Conservation (phyloP, 225 moss, liverwort and hornwort species). For the Thuidium tamariscinum region DNA sequence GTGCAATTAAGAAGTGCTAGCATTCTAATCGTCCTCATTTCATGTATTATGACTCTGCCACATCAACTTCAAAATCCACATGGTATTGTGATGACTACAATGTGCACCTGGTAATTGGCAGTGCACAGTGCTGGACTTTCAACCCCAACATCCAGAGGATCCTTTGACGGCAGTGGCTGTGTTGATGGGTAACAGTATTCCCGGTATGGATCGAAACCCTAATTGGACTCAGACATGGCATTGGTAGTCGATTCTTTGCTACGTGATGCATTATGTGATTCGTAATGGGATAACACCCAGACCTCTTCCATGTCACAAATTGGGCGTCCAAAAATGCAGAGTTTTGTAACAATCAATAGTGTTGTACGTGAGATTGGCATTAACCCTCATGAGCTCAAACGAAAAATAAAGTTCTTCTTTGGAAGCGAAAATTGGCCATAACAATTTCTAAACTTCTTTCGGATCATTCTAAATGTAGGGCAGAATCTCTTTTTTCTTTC, state of each 20-base stretch:
- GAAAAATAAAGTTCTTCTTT: too few relatives aligned
- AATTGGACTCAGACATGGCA: background rate
- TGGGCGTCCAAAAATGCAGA: background rate
- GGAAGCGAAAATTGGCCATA: background rate
- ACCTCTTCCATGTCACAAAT: background rate
- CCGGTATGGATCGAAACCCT: constrained; percentile 12
- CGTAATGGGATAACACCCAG: background rate
- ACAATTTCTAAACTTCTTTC: background rate
- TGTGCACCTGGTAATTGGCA: constrained; percentile 9
- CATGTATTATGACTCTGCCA: background rate
- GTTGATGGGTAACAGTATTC: constrained; percentile 33
- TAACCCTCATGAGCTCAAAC: background rate
- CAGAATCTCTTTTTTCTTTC: background rate
- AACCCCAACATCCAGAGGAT: constrained; percentile 37
- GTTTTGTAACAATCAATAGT: background rate
- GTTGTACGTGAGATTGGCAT: background rate
- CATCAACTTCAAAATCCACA: background rate
- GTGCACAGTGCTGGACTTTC: constrained; percentile 60
- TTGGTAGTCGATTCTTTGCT: background rate
- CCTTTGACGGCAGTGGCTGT: constrained; percentile 20
- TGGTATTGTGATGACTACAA: background rate
- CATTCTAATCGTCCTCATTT: background rate
- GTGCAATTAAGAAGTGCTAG: background rate
- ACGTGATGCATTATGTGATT: background rate
- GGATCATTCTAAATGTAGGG: background rate